Evolutionary conservation across 345 rosid genomes (phyloP), one percentile per base, ranked within the genome.

Genomic region (Ailanthus altissimus): DNA sequence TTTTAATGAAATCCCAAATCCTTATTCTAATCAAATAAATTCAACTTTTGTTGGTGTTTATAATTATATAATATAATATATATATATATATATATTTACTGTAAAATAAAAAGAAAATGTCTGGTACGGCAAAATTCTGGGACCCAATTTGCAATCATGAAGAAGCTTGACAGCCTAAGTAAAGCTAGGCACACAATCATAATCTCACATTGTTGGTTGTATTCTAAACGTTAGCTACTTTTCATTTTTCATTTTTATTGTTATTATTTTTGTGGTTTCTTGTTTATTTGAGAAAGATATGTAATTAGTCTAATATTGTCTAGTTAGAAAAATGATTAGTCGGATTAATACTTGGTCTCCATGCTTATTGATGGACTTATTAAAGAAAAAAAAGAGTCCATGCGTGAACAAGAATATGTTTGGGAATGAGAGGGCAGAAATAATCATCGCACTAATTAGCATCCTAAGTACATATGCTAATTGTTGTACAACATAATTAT

Each of bases 131-230:
- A 69, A 56, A 60, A n/a, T n/a, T 23, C 8, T 21, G 64, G 77
- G 82, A 54, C 67, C 79, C 84, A 72, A 73, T 80, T 43, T 15
- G 83, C 67, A 85, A 88, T 90, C 61, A 86, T 90, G 78, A 72
- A 32, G 45, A 36, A 81, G 73, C 72, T 84, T 67, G 81, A 80
- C 85, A 86, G 82, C 75, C 73, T 50, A 77, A 73, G 77, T 60
- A 86, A 84, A 83, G 89, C 75, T 25, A 72, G 64, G 80, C 85
- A 76, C 67, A 84, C 67, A 81, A 89, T 85, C 86, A 90, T 88
- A 75, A 71, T 83, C 53, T 64, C 86, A 70, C 88, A 81, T 82
- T 69, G 66, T 81, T 79, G 85, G 79, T 11, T 47, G 16, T 13
- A 57, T 70, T 56, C 67, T 77, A 82, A 32, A 77, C 81, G 81